Evolutionary conservation across 306 rosid species (phyloP), one percentile per base, ranked within the genome.

Genomic region (Citrullus colocynthis): DNA sequence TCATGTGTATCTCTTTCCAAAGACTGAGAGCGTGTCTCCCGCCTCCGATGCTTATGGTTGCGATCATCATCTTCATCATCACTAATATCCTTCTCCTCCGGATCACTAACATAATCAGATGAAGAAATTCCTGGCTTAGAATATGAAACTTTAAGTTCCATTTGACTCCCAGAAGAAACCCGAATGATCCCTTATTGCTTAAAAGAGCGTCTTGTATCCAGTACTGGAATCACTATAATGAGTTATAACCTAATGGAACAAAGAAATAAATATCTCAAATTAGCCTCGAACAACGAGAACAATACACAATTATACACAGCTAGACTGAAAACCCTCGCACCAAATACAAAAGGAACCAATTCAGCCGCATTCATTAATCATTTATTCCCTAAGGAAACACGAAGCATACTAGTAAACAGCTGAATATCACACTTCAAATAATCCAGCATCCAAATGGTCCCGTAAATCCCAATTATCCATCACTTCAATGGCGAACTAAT

Each of bases 61-160:
- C 99, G 88, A 81, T 96, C 99, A 72, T 92, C 98, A 55, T 95
- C 99, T 32, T 95, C 97, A 0, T 96, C 99, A 32, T 96, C 99
- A 74, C 96, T 96, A 70, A 96, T 87, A 85, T 96, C 99, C 88
- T 90, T 91, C 79, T 96, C 99, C 84, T 66, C 81, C 8, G 75
- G 81, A 56, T 79, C 80, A 78, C 74, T 60, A 17, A 63, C 61
- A 64, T 65, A 63, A 6, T 78, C 80, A 36, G 72, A 78, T 21
- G 80, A 48, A 51, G 80, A 78, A 49, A 62, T 49, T 15, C 30
- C 80, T 2, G 42, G 63, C 32, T 74, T 52, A 30, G 78, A 32
- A 74, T 74, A 74, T 34, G 78, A 52, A 74, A 74, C 63, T 74
- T 74, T 74, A 45, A 74, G 63, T 54, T 74, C 78, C 78, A 74